phyloP scores from a whole-genome alignment of 805 yeast species.

The Candida peoriensis region DNA sequence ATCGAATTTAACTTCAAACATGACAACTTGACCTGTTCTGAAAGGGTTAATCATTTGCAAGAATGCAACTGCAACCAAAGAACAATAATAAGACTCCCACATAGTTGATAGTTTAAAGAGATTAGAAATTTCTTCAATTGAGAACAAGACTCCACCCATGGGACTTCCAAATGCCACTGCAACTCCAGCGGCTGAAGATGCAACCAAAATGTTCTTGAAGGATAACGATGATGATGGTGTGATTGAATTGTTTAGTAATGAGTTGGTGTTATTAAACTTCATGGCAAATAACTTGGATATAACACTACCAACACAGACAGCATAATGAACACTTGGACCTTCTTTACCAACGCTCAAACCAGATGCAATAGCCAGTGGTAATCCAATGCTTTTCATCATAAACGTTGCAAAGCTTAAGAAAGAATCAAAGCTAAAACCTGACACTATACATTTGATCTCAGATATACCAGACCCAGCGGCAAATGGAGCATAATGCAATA shows the following conservation, averaged over 20 bases:
- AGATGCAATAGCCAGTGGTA: constrained; percentile 89
- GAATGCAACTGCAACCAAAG: constrained; percentile 80
- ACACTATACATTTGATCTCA: constrained; percentile 89
- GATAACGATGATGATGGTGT: constrained; percentile 10
- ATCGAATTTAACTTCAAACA: constrained; percentile 88
- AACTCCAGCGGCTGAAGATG: constrained; percentile 96
- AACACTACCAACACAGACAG: constrained; percentile 81
- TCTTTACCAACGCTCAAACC: constrained; percentile 95
- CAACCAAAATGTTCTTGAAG: constrained; percentile 45
- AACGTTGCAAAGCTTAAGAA: constrained; percentile 74
- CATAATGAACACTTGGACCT: constrained; percentile 97
- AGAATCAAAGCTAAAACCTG: constrained; percentile 78
- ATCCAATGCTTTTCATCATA: constrained; percentile 66
- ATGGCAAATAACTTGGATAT: constrained; percentile 23
- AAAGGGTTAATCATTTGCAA: constrained; percentile 84
- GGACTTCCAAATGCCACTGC: constrained; percentile 98
- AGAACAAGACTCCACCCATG: constrained; percentile 91
- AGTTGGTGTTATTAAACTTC: constrained; percentile 2
- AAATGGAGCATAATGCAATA: constrained; percentile 68
- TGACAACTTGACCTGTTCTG: constrained; percentile 88
- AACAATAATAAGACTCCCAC: constrained; percentile 90
- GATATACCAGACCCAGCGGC: constrained; percentile 99
- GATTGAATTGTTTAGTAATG: constrained; percentile 7
- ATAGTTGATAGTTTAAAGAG: constrained; percentile 71
- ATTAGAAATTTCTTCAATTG: constrained; percentile 84